A percentile compares a stretch with the other conserved stretches of the same genome.
These are phyloP conservation scores for Lactifluus pinguis DNA, from an alignment of 768 basidiomycete species.

Conservation along the genomic window DNA sequence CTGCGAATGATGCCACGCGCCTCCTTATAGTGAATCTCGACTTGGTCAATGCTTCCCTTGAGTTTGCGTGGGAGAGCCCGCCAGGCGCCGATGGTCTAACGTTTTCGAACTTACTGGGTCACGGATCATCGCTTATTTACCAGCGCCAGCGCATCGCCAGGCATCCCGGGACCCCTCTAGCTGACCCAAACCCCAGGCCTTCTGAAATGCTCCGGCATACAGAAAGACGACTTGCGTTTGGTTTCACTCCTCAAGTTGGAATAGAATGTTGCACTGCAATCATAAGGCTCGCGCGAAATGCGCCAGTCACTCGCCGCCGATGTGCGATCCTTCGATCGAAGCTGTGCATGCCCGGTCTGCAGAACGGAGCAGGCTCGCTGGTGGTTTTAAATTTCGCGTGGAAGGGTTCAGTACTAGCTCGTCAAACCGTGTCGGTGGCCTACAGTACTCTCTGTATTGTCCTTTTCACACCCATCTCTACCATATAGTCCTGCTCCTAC, in stretches of 20 bases:
- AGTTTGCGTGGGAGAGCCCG: neutral
- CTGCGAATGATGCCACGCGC: constrained; percentile 54
- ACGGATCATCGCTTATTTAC: neutral
- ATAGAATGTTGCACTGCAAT: constrained; percentile 48
- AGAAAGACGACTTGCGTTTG: constrained; percentile 79
- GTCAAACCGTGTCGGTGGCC: too few species aligned
- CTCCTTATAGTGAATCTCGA: constrained; percentile 36
- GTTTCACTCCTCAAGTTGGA: constrained; percentile 11
- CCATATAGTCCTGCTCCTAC: too few species aligned
- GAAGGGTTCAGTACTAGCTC: too few species aligned
- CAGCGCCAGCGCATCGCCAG: neutral
- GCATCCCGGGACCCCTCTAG: constrained; percentile 22
- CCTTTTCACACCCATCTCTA: too few species aligned
- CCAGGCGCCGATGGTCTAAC: constrained; percentile 16
- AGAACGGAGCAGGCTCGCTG: too few species aligned
- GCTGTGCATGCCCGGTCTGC: too few species aligned
- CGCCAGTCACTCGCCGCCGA: constrained; percentile 55
- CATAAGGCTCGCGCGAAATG: constrained; percentile 82
- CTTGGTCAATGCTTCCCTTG: constrained; percentile 30
- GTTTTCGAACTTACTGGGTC: constrained; percentile 13
- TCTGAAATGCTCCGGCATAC: constrained; percentile 62
- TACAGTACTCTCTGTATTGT: too few species aligned
- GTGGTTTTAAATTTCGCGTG: too few species aligned
- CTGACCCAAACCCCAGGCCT: constrained; percentile 21
- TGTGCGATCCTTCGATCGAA: too few species aligned